Conservation (phyloP, 140 eudicot species). For the Anethum foeniculum region DNA sequence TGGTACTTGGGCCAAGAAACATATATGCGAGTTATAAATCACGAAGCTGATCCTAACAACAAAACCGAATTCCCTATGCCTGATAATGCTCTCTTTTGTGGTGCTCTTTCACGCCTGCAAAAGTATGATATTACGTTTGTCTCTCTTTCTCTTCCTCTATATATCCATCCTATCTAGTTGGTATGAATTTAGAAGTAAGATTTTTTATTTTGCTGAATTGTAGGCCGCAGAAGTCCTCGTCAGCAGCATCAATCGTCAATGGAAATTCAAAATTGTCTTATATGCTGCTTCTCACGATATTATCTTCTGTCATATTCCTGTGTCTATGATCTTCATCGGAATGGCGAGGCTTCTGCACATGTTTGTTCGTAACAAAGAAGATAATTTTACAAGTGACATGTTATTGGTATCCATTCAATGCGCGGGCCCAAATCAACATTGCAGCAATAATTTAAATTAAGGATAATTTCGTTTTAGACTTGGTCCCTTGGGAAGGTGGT, state of each 20-base stretch:
- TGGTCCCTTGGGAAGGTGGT: not conserved
- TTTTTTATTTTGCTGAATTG: not conserved
- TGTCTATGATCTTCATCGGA: not conserved
- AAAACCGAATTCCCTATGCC: conserved; percentile 28
- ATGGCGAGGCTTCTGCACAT: not conserved
- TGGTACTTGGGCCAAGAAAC: conserved; percentile 98
- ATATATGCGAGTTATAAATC: conserved; percentile 66
- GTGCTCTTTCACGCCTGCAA: conserved; percentile 5
- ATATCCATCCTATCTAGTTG: not conserved
- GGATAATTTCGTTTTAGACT: not conserved
- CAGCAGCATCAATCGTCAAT: not conserved
- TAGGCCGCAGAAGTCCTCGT: conserved; percentile 3
- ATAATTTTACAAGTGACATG: not conserved
- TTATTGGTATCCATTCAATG: not conserved
- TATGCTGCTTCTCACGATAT: not conserved
- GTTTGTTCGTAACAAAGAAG: not conserved
- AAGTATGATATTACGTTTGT: not conserved
- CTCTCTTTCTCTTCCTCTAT: not conserved
- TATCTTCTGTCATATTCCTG: not conserved
- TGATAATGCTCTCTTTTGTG: conserved; percentile 6
- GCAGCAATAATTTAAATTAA: not conserved
- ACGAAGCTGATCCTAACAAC: conserved; percentile 54
- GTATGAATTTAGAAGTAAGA: not conserved
- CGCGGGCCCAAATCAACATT: not conserved
- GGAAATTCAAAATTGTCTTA: not conserved